Evolutionary conservation across 345 rosid species (phyloP).

Genomic region (thale cress (Arabidopsis thaliana)): TAIR10.1 NC_003075.7:13497001-13497500

Average conservation of each 20-base stretch:
- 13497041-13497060: no score
- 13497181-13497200: constrained; percentile 4
- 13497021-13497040: no score
- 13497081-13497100: not conserved
- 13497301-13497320: constrained; percentile 40
- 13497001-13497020: no score
- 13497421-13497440: not conserved
- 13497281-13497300: constrained; percentile 36
- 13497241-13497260: constrained; percentile 3
- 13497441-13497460: constrained; percentile 37
- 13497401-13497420: constrained; percentile 1
- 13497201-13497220: not conserved
- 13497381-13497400: constrained; percentile 8
- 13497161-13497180: not conserved
- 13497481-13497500: constrained; percentile 84
- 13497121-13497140: not conserved
- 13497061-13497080: not conserved
- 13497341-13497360: constrained; percentile 6
- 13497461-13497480: constrained; percentile 48
- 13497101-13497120: not conserved
- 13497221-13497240: constrained; percentile 13
- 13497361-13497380: not conserved
- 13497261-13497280: constrained; percentile 37
- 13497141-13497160: not conserved
- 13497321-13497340: constrained; percentile 30